phyloP scores from a whole-genome alignment of 2,329 filamentous ascomycete genomes.

The Aspergillus sp. region DNA sequence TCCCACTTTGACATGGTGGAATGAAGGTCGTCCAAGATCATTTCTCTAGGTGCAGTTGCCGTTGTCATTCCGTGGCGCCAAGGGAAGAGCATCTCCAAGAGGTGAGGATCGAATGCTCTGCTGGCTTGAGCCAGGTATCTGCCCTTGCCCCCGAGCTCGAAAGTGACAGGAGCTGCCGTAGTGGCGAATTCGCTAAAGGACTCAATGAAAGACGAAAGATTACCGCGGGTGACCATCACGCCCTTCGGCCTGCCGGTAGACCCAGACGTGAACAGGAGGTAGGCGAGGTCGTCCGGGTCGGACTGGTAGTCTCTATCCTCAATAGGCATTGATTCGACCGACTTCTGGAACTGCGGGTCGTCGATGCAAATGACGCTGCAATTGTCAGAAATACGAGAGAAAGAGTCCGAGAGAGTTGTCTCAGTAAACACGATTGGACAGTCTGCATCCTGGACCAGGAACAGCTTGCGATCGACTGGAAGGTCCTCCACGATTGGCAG shows the following conservation, averaged over 20 bases:
- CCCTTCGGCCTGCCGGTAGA: constrained; percentile 96
- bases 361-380: constrained; percentile 24
- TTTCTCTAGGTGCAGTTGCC: constrained; percentile 22
- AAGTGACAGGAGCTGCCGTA: constrained; percentile 21
- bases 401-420: constrained; percentile 13
- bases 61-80: constrained; percentile 29
- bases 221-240: constrained; percentile 78
- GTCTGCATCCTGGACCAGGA: constrained; percentile 26
- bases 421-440: constrained; percentile 30
- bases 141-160: constrained; percentile 23
- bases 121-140: constrained; percentile 33
- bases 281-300: constrained; percentile 18
- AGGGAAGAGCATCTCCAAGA: constrained; percentile 29
- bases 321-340: constrained; percentile 14
- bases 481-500: constrained; percentile 33
- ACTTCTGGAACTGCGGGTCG: constrained; percentile 14
- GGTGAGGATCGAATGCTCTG: constrained; percentile 32
- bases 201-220: constrained; percentile 28
- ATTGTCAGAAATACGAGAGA: constrained; percentile 14
- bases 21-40: constrained; percentile 27
- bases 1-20: constrained; percentile 23
- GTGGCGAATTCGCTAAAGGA: constrained; percentile 26
- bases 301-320: constrained; percentile 14
- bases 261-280: constrained; percentile 85
- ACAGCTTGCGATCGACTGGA: constrained; percentile 27